A percentile compares a stretch with the other conserved stretches of the same genome.
Evolutionary conservation across 2,329 filamentous ascomycete genomes (phyloP).

Genomic region (Exophiala bonariae): DNA sequence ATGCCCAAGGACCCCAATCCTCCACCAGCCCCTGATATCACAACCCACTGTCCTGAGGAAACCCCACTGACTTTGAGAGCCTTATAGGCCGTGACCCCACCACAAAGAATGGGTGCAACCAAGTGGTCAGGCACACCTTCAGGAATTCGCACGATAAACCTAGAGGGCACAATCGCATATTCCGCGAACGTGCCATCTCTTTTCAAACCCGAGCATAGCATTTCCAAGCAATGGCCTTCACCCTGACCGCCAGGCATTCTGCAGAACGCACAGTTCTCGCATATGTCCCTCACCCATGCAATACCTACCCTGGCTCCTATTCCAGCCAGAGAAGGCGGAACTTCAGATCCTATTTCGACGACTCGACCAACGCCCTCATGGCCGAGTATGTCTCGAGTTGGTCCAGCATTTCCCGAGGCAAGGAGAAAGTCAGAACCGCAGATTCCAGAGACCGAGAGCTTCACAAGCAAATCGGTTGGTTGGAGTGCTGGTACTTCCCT

Average conservation of each 20-base stretch:
- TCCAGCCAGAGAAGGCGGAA: conserved; percentile 26
- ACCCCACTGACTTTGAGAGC: conserved; percentile 30
- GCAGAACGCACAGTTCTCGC: conserved; percentile 38
- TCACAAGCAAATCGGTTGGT: conserved; percentile 54
- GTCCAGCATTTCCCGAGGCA: conserved; percentile 40
- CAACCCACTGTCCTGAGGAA: conserved; percentile 20
- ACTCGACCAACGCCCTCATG: conserved; percentile 49
- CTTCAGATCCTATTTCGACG: conserved; percentile 37
- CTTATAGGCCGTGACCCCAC: conserved; percentile 47
- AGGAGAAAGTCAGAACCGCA: conserved; percentile 61
- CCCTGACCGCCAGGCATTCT: conserved; percentile 20
- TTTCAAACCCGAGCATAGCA: conserved; percentile 16
- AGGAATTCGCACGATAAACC: conserved; percentile 38
- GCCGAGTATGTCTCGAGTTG: conserved; percentile 44
- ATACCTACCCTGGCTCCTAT: conserved; percentile 36
- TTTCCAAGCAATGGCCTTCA: conserved; percentile 15
- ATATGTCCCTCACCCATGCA: conserved; percentile 41
- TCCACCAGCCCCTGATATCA: conserved; percentile 41
- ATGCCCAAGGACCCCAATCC: conserved; percentile 37
- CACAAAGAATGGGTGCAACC: conserved; percentile 45
- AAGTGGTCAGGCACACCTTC: conserved; percentile 37
- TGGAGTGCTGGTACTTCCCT: conserved; percentile 30
- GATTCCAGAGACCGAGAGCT: conserved; percentile 58
- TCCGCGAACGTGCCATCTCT: conserved; percentile 44
- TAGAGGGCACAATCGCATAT: conserved; percentile 38